phyloP scores from a whole-genome alignment of 352 stramenopile species.

The Globisporangium parvum region DNA sequence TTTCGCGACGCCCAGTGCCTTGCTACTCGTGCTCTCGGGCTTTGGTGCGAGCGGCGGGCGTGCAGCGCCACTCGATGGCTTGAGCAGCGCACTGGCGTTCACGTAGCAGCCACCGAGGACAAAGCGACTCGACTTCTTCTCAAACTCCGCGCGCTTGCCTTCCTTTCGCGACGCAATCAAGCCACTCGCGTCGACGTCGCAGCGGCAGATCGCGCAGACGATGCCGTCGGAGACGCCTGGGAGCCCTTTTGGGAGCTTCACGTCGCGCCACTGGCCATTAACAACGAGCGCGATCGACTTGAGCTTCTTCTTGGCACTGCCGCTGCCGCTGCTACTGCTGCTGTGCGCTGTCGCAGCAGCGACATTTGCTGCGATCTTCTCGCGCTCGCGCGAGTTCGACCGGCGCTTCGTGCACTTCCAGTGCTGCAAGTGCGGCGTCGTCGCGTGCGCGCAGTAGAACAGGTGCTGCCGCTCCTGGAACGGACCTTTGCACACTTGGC shows the following conservation, averaged over 20 bases:
- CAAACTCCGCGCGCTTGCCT: slow-evolving; percentile 39
- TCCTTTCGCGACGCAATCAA: slow-evolving; percentile 53
- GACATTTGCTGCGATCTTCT: slow-evolving; percentile 17
- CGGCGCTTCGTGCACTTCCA: slow-evolving; percentile 73
- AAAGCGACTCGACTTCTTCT: slow-evolving; percentile 55
- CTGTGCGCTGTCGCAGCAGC: slow-evolving; percentile 1
- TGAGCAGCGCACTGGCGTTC: slow-evolving; percentile 18
- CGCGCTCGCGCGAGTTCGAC: slow-evolving; percentile 19
- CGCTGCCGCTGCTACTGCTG: not conserved
- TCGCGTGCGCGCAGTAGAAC: slow-evolving; percentile 56
- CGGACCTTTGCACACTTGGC: slow-evolving; percentile 58
- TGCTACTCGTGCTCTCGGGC: not conserved
- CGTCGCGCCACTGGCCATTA: slow-evolving; percentile 48
- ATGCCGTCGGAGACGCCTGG: slow-evolving; percentile 41
- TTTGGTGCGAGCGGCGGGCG: slow-evolving; percentile 1
- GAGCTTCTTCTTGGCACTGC: slow-evolving; percentile 47
- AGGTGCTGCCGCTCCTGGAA: slow-evolving; percentile 74
- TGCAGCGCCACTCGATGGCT: not conserved
- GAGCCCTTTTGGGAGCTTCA: slow-evolving; percentile 47
- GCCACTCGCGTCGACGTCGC: slow-evolving; percentile 41
- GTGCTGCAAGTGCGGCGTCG: slow-evolving; percentile 52
- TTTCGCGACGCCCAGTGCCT: not conserved
- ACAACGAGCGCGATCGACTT: slow-evolving; percentile 46
- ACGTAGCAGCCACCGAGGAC: slow-evolving; percentile 55
- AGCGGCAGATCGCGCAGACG: slow-evolving; percentile 51